phyloP scores from a whole-genome alignment of 805 yeast species.

The Candida pseudoglaebosa region DNA sequence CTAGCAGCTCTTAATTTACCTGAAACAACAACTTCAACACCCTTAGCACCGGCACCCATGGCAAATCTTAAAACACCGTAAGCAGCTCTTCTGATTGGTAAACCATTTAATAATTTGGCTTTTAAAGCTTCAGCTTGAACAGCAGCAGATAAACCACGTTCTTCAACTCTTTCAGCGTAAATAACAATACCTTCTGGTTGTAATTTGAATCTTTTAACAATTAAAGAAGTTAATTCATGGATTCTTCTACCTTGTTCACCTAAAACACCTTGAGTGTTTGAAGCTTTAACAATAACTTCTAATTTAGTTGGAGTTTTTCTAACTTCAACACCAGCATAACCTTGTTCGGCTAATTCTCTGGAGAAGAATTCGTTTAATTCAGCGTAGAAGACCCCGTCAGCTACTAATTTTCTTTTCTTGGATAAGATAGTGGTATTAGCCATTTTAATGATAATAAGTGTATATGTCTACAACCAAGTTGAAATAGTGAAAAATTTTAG shows the following conservation, averaged over 20 bases:
- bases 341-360: conserved; percentile 99
- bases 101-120: conserved; percentile 97
- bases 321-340: conserved; percentile 99
- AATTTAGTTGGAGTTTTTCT: conserved; percentile 97
- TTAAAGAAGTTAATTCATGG: conserved; percentile 95
- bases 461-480: not conserved
- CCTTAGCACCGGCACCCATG: conserved; percentile 99
- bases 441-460: conserved; percentile 15
- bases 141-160: conserved; percentile 98
- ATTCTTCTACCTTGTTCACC: conserved; percentile 99
- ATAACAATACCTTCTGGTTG: conserved; percentile 89
- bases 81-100: conserved; percentile 99
- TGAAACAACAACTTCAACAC: conserved; percentile 99
- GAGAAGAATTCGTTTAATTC: conserved; percentile 99
- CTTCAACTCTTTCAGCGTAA: conserved; percentile 99
- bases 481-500: conserved; percentile 7
- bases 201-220: conserved; percentile 98
- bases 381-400: conserved; percentile 99
- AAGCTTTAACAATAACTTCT: conserved; percentile 97
- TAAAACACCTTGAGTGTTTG: conserved; percentile 96
- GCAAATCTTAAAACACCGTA: conserved; percentile 99
- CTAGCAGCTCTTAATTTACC: conserved; percentile 99
- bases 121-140: conserved; percentile 99
- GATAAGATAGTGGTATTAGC: conserved; percentile 56
- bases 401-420: conserved; percentile 98